A percentile compares a stretch with the other conserved stretches of the same genome.
phyloP scores from a whole-genome alignment of 83 land plant genomes.

The Thuja plicata region DNA sequence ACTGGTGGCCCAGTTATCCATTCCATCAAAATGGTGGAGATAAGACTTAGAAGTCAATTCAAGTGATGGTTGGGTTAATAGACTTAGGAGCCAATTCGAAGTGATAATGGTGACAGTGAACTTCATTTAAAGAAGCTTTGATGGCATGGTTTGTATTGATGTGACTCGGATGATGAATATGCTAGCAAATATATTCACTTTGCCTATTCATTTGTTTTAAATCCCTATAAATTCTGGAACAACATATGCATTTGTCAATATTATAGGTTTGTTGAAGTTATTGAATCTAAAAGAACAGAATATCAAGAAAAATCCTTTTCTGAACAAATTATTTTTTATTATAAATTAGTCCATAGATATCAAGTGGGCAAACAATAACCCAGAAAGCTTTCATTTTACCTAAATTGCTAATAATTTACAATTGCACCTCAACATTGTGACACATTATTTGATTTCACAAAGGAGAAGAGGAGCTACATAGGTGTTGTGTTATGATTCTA shows the following conservation, averaged over 20 bases:
- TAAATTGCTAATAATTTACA: background rate
- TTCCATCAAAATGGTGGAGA: background rate
- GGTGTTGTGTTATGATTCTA: background rate
- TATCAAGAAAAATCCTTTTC: background rate
- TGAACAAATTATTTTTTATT: background rate
- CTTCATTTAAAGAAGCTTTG: background rate
- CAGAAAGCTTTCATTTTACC: background rate
- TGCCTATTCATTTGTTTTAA: background rate
- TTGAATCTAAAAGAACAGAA: background rate
- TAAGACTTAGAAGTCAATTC: background rate
- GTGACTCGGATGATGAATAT: background rate
- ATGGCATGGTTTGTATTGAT: background rate
- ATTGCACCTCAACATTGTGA: background rate
- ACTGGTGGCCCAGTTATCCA: background rate
- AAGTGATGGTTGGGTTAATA: background rate
- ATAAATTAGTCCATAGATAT: background rate
- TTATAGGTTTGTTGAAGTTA: background rate
- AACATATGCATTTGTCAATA: background rate
- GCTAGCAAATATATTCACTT: background rate
- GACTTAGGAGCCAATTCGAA: background rate
- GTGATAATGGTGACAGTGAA: background rate
- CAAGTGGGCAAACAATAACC: background rate
- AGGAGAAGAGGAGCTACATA: background rate
- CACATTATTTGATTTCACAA: background rate
- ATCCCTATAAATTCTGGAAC: background rate